Base-by-base conservation (phyloP, 495 filamentous ascomycete species). In the Hyaloscypha finlandica region DNA sequence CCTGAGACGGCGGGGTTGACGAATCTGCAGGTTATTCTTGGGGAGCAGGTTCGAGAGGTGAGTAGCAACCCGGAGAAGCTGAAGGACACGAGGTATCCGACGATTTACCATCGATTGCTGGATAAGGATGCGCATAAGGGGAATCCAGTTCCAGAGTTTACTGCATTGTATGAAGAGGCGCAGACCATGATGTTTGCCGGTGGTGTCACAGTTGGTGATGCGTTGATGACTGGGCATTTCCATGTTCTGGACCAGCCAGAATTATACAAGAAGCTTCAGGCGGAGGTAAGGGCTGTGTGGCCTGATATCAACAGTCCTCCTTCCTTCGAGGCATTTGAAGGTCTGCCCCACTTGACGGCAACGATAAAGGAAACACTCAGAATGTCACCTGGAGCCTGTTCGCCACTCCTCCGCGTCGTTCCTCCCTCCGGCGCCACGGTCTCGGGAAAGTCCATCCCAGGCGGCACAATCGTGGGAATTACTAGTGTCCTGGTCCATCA, bases 131-230 rank as follows among this genome's bases (percentile, higher is more conserved):
- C 68, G 16, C 64, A 78, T 59, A 56, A 65, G n/a, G 70, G 54
- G 22, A 64, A 55, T 9, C 57, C n/a, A 20, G 22, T 61, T 19
- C 58, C 58, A 6, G 56, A 60, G 29, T 16, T 62, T 11, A 64
- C 65, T 39, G 66, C 64, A 39, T 64, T 81, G 16, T 72, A 67
- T 42, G 77, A 80, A 12, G 80, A 82, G 70, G 73, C 76, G 2
- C 68, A 72, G 59, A 66, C 74, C 1, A 62, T 81, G 53, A 59
- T 83, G 22, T 79, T 80, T 66, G 81, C 76, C 3, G 81, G 81
- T 6, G 72, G 74, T 6, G 74, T 81, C 60, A 81, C 81, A 12
- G 74, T 77, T 12, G 76, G 66, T 6, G 71, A 73, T 31, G 71
- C 81, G 4, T 67, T 82, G 25, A 71, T 73, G 5, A 57, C 73